These are phyloP conservation scores for Leucoagaricus sp. DNA, from an alignment of 1,284 basidiomycete species.

Conservation along the genomic window DNA sequence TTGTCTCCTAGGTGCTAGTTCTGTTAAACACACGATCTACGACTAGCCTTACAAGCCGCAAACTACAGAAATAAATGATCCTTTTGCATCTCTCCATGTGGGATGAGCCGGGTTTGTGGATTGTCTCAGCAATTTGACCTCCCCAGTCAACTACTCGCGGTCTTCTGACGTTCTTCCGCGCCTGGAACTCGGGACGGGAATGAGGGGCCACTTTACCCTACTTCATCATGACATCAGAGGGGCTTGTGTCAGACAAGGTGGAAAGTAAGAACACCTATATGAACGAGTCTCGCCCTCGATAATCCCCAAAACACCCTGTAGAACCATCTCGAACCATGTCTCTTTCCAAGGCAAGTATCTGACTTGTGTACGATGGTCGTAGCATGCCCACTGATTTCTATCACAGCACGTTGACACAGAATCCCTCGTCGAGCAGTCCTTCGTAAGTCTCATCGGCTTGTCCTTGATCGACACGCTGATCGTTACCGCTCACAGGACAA, in stretches of 20 bases:
- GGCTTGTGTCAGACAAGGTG: not conserved
- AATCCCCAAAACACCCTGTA: not conserved
- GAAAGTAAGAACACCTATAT: not conserved
- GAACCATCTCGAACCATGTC: constrained; percentile 29
- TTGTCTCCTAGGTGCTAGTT: too few relatives aligned
- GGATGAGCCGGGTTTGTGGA: too few relatives aligned
- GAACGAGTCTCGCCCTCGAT: not conserved
- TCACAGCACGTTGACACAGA: constrained; percentile 66
- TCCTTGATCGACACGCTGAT: constrained; percentile 1
- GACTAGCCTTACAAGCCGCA: too few relatives aligned
- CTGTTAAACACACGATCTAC: too few relatives aligned
- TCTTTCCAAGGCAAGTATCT: constrained; percentile 38
- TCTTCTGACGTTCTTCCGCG: too few relatives aligned
- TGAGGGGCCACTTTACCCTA: not conserved
- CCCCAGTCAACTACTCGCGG: too few relatives aligned
- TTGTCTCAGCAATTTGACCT: too few relatives aligned
- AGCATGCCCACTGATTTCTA: not conserved
- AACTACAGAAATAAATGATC: too few relatives aligned
- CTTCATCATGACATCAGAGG: constrained; percentile 9
- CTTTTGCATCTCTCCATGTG: too few relatives aligned
- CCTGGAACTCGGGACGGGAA: not conserved
- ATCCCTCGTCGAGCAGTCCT: constrained; percentile 54
- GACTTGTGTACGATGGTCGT: too few relatives aligned
- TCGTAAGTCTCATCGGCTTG: constrained; percentile 36
- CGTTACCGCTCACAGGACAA: not conserved